Percentiles rank a stretch among this genome's conserved stretches.
Evolutionary conservation across 805 yeast species (phyloP).

Genomic region (Candida ovalis): DNA sequence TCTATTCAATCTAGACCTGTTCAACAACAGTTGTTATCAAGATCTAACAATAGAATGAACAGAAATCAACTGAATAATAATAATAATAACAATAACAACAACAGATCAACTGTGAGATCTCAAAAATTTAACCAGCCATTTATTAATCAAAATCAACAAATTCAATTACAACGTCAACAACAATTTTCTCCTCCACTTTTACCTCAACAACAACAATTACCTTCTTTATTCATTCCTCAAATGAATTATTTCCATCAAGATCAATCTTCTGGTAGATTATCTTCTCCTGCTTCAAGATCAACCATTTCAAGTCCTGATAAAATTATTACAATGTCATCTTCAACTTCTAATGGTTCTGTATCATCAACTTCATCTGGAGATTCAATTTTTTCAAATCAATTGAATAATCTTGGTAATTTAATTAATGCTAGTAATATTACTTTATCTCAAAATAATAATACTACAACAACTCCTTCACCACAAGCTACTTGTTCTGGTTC

Average conservation of each 20-base stretch:
- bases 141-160: background rate
- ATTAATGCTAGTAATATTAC: background rate
- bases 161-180: background rate
- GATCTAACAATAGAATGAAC: background rate
- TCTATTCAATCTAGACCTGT: background rate
- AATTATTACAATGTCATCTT: background rate
- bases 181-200: background rate
- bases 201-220: constrained; percentile 2
- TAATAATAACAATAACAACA: background rate
- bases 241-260: background rate
- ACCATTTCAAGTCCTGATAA: background rate
- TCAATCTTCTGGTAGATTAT: background rate
- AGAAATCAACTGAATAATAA: background rate
- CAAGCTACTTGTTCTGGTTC: background rate
- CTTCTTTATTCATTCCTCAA: background rate
- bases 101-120: background rate
- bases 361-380: constrained; percentile 3
- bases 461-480: background rate
- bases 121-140: background rate
- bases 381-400: background rate
- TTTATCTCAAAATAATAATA: background rate
- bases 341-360: constrained; percentile 1
- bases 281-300: background rate
- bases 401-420: background rate
- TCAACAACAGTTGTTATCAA: background rate